Percentiles rank a stretch among this genome's conserved stretches.
phyloP scores from a whole-genome alignment of 2,329 filamentous ascomycete species.

The Alternaria burnsii region DNA sequence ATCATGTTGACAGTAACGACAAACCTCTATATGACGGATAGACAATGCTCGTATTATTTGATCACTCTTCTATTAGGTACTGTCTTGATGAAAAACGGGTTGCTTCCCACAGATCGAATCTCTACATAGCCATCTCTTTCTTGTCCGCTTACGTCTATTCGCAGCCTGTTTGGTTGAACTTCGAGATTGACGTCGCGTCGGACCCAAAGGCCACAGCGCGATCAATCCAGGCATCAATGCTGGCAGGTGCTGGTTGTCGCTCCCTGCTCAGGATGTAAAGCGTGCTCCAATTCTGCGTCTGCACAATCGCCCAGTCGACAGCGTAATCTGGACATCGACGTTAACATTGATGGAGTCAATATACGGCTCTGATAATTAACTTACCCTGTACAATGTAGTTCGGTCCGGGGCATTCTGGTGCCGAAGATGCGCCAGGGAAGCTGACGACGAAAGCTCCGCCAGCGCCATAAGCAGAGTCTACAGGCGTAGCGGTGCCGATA shows the following conservation, averaged over 20 bases:
- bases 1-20: no score
- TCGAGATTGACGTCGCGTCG: slow-evolving; percentile 25
- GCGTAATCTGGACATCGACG: slow-evolving; percentile 27
- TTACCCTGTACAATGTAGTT: slow-evolving; percentile 45
- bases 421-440: slow-evolving; percentile 29
- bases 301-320: slow-evolving; percentile 38
- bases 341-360: slow-evolving; percentile 1
- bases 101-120: background rate
- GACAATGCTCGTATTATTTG: background rate
- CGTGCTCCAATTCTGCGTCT: slow-evolving; percentile 41
- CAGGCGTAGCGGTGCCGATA: slow-evolving; percentile 35
- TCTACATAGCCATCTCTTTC: background rate
- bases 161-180: slow-evolving; percentile 32
- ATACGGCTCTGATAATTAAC: background rate
- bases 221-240: slow-evolving; percentile 31
- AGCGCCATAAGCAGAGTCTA: slow-evolving; percentile 28
- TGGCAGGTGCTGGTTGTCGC: slow-evolving; percentile 26
- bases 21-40: background rate
- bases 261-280: slow-evolving; percentile 40
- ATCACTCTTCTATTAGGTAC: background rate
- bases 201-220: slow-evolving; percentile 22
- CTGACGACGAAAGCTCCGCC: slow-evolving; percentile 35
- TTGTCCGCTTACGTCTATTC: background rate
- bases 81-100: background rate
- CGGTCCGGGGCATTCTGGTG: slow-evolving; percentile 31